phyloP scores from a whole-genome alignment of 2,329 filamentous ascomycete genomes.

The Claviceps quebecensis region DNA sequence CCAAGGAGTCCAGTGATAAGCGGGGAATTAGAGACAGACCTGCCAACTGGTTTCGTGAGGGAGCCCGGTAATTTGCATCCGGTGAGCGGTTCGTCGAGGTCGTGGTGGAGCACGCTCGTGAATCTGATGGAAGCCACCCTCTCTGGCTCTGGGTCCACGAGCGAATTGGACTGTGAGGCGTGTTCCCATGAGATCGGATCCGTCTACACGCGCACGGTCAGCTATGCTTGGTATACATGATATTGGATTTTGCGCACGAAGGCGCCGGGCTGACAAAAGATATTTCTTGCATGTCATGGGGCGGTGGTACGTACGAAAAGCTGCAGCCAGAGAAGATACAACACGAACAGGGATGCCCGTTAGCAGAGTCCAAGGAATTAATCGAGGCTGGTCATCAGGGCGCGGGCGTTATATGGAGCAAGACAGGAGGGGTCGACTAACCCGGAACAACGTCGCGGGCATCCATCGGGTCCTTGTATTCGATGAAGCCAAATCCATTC shows the following conservation, averaged over 20 bases:
- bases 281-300: too few species aligned
- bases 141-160: conserved; percentile 57
- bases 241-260: neutral
- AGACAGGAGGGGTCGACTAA: conserved; percentile 32
- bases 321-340: conserved; percentile 20
- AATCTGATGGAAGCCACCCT: conserved; percentile 30
- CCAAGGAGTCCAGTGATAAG: conserved; percentile 36
- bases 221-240: neutral
- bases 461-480: conserved; percentile 98
- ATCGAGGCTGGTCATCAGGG: neutral
- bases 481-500: conserved; percentile 99
- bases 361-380: conserved; percentile 4
- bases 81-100: conserved; percentile 84
- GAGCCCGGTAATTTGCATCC: conserved; percentile 96
- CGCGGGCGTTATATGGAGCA: neutral
- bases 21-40: conserved; percentile 67
- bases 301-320: conserved; percentile 42
- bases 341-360: conserved; percentile 1
- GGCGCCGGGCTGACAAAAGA: neutral
- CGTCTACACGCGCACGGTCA: conserved; percentile 45
- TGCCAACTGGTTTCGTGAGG: conserved; percentile 99
- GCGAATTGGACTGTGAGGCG: conserved; percentile 97
- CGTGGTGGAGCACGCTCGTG: conserved; percentile 50
- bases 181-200: conserved; percentile 95
- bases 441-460: conserved; percentile 96